Evolutionary conservation across 164 flowering plant genomes (phyloP).

Genomic region (Dillenia turbinata): DNA sequence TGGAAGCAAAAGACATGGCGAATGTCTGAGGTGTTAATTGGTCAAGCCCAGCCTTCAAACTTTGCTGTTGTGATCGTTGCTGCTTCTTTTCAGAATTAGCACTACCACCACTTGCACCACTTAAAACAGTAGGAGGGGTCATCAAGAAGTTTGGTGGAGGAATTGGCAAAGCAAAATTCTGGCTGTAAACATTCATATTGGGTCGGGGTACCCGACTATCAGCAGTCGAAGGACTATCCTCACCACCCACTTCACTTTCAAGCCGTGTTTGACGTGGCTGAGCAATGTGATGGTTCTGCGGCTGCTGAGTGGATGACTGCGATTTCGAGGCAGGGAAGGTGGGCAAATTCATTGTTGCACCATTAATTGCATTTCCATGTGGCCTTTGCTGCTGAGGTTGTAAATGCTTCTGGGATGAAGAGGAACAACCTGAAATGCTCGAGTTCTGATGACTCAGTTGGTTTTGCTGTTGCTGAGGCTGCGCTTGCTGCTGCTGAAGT

Average conservation of each 20-base stretch:
- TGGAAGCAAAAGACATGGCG: slow-evolving; percentile 75
- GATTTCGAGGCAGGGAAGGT: slow-evolving; percentile 45
- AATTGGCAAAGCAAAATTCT: slow-evolving; percentile 54
- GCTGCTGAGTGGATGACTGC: slow-evolving; percentile 28
- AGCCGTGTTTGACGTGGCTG: slow-evolving; percentile 36
- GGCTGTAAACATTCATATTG: slow-evolving; percentile 50
- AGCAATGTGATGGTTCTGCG: slow-evolving; percentile 22
- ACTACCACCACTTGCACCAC: slow-evolving; percentile 19
- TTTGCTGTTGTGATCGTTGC: slow-evolving; percentile 34
- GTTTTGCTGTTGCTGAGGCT: slow-evolving; percentile 41
- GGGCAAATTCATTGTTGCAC: slow-evolving; percentile 38
- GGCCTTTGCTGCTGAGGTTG: slow-evolving; percentile 56
- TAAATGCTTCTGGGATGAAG: slow-evolving; percentile 79
- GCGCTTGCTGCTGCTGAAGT: slow-evolving; percentile 54
- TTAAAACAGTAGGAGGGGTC: slow-evolving; percentile 44
- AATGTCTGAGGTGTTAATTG: slow-evolving; percentile 60
- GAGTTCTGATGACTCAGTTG: slow-evolving; percentile 58
- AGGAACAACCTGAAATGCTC: slow-evolving; percentile 65
- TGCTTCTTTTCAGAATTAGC: slow-evolving; percentile 46
- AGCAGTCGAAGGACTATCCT: slow-evolving; percentile 71
- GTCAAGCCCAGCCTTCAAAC: slow-evolving; percentile 55
- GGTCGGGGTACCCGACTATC: slow-evolving; percentile 61
- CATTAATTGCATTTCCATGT: slow-evolving; percentile 36
- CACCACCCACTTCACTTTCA: slow-evolving; percentile 50
- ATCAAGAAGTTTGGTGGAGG: slow-evolving; percentile 65